Conservation (phyloP, 2,329 filamentous ascomycete genomes). For the Claviceps fusiformis region DNA sequence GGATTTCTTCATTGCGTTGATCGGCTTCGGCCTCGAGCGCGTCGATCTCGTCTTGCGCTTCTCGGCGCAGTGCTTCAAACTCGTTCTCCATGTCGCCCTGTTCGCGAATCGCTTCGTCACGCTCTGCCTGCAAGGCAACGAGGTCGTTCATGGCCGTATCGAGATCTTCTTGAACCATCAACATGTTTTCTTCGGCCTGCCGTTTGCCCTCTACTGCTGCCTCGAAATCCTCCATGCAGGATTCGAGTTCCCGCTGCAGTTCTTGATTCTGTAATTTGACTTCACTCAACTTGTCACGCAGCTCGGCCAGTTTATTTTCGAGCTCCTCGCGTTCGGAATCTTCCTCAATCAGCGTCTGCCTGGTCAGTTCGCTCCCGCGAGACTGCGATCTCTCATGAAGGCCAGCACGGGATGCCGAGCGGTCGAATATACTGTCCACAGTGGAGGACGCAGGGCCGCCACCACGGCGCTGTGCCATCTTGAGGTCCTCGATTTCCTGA, state of each 20-base stretch:
- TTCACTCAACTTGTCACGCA: constrained; percentile 76
- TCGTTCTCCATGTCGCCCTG: constrained; percentile 44
- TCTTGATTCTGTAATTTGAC: constrained; percentile 84
- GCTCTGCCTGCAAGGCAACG: constrained; percentile 64
- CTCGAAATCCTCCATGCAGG: constrained; percentile 68
- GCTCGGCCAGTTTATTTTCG: constrained; percentile 68
- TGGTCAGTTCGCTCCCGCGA: constrained; percentile 54
- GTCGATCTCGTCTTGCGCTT: constrained; percentile 54
- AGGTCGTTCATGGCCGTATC: constrained; percentile 70
- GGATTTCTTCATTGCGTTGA: constrained; percentile 55
- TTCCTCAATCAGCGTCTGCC: constrained; percentile 45
- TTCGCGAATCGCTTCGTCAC: constrained; percentile 68
- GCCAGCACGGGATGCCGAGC: constrained; percentile 77
- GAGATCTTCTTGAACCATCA: constrained; percentile 66
- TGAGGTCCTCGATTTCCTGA: constrained; percentile 93
- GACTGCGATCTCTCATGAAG: constrained; percentile 59
- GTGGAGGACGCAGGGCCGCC: constrained; percentile 47
- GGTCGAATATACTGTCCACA: constrained; percentile 82
- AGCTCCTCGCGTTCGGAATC: constrained; percentile 76
- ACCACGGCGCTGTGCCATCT: constrained; percentile 69
- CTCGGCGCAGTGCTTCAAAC: constrained; percentile 46
- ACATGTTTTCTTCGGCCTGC: constrained; percentile 41
- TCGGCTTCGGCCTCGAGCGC: constrained; percentile 59
- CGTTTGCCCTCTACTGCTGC: constrained; percentile 50
- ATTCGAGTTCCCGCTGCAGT: constrained; percentile 68